Evolutionary conservation across 192 early-diverging fungal genomes (phyloP).

Genomic region (Gigaspora rosea): DNA sequence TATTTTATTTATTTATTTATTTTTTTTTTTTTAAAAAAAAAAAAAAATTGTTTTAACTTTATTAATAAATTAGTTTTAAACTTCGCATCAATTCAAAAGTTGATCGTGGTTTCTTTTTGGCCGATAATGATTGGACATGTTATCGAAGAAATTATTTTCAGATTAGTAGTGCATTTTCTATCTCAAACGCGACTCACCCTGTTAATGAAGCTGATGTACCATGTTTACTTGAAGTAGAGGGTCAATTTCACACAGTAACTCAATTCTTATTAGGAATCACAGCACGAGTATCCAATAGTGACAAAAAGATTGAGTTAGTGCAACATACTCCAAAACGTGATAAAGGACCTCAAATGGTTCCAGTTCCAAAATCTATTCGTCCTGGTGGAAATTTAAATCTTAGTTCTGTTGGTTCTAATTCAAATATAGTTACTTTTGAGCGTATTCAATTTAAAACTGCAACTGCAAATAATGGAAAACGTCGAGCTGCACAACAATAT

Average conservation of each 20-base stretch:
- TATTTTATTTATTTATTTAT: background rate
- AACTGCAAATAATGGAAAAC: constrained; percentile 93
- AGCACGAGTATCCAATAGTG: constrained; percentile 70
- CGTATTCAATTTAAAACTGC: constrained; percentile 96
- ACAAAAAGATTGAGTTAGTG: constrained; percentile 78
- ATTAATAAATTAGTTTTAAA: constrained; percentile 44
- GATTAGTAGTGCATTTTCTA: constrained; percentile 67
- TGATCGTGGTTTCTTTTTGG: constrained; percentile 91
- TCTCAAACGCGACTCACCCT: constrained; percentile 43
- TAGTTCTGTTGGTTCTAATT: constrained; percentile 38
- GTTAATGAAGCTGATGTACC: constrained; percentile 52
- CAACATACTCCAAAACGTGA: constrained; percentile 92
- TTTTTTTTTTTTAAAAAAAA: too few species aligned
- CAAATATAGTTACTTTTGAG: constrained; percentile 77
- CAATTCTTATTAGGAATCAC: constrained; percentile 78
- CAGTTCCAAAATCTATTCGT: constrained; percentile 56
- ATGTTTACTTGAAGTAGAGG: constrained; percentile 67
- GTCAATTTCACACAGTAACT: constrained; percentile 53
- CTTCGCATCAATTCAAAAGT: constrained; percentile 75
- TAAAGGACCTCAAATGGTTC: constrained; percentile 86
- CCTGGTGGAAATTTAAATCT: constrained; percentile 61
- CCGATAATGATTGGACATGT: constrained; percentile 90
- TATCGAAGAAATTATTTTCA: constrained; percentile 97
- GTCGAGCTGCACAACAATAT: constrained; percentile 93
- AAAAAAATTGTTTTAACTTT: too few species aligned